Evolutionary conservation across 2,329 filamentous ascomycete genomes (phyloP).

Genomic region (Pezicula neosporulosa): DNA sequence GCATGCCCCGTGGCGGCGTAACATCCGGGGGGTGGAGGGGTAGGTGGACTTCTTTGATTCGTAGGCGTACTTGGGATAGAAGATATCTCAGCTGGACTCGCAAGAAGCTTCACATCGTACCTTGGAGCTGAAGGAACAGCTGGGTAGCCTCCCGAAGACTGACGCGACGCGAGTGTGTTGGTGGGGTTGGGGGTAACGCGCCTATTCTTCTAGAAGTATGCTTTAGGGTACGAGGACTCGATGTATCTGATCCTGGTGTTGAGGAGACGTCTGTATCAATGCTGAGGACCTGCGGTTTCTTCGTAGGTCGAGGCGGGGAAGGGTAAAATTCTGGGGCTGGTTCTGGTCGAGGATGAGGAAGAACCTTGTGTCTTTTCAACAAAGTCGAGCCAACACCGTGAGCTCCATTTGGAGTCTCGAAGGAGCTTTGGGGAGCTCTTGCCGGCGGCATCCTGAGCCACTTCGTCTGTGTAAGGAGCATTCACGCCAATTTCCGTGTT

Average conservation of each 20-base stretch:
- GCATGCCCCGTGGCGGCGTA: conserved; percentile 60
- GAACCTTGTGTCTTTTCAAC: conserved; percentile 27
- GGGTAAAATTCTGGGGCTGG: conserved; percentile 10
- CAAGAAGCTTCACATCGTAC: conserved; percentile 14
- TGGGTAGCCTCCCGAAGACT: conserved; percentile 43
- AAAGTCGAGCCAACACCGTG: conserved; percentile 21
- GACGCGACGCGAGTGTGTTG: conserved; percentile 54
- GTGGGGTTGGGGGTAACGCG: conserved; percentile 58
- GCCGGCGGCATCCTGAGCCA: conserved; percentile 28
- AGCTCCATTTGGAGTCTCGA: conserved; percentile 21
- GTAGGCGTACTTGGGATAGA: conserved; percentile 55
- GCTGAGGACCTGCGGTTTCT: conserved; percentile 18
- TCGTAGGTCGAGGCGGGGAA: conserved; percentile 9
- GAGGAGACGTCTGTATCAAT: conserved; percentile 22
- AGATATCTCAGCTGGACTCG: conserved; percentile 10
- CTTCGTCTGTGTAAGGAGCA: conserved; percentile 30
- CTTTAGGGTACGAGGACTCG: conserved; percentile 27
- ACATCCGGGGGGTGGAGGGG: conserved; percentile 75
- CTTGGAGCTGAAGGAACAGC: conserved; percentile 13
- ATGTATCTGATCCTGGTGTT: conserved; percentile 21
- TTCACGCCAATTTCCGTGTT: conserved; percentile 15
- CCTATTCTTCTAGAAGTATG: conserved; percentile 26
- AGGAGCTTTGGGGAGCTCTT: conserved; percentile 22
- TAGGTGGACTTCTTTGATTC: conserved; percentile 65
- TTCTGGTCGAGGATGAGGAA: conserved; percentile 28